These are phyloP conservation scores for Hygrophorus pudorinus DNA, from an alignment of 768 basidiomycete genomes.

Conservation along the genomic window DNA sequence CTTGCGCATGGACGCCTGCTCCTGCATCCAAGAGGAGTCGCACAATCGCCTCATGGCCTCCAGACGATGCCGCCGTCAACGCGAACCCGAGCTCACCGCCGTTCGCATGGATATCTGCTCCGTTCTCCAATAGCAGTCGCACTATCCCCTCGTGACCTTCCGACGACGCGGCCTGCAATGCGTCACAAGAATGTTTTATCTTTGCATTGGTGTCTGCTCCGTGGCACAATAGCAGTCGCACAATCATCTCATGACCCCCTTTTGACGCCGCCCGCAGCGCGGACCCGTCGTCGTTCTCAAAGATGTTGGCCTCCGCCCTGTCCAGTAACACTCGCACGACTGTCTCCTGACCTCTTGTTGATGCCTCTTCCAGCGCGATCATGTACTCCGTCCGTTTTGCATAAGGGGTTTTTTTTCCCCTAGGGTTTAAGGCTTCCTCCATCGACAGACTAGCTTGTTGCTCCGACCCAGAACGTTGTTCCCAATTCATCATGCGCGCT, in stretches of 20 bases:
- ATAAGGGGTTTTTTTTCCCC: too few species aligned
- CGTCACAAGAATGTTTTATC: too few species aligned
- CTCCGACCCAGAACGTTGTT: too few species aligned
- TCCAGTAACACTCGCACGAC: neutral
- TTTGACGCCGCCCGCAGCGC: neutral
- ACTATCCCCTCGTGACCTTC: neutral
- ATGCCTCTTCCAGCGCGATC: too few species aligned
- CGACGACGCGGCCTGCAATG: neutral
- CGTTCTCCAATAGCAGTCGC: neutral
- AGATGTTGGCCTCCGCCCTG: neutral
- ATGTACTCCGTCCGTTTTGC: too few species aligned
- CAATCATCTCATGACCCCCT: too few species aligned
- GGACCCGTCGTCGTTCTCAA: neutral
- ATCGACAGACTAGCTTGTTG: too few species aligned
- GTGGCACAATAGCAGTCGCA: too few species aligned
- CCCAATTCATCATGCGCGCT: neutral
- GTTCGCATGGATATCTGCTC: neutral
- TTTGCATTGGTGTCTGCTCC: too few species aligned
- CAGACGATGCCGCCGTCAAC: neutral
- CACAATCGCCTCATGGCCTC: too few species aligned
- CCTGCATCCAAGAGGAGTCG: too few species aligned
- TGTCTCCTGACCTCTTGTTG: neutral
- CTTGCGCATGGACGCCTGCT: neutral
- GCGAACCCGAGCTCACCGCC: neutral
- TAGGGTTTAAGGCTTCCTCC: too few species aligned